phyloP scores from a whole-genome alignment of 176 grass and related monocot genomes.

The Carex cristatella region DNA sequence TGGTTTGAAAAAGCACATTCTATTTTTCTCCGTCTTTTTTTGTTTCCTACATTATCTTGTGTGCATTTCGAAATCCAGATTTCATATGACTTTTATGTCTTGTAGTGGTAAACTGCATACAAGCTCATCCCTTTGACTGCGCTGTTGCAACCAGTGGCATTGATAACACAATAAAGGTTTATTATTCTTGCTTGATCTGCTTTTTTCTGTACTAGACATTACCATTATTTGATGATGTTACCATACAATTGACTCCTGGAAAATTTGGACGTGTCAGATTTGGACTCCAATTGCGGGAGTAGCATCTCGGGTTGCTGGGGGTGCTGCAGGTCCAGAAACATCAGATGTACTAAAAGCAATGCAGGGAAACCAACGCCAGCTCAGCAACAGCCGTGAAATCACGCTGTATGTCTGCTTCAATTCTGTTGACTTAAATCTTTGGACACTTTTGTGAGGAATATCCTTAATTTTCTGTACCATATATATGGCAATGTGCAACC shows the following conservation, averaged over 20 bases:
- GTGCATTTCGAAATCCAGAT: neutral
- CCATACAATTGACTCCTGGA: neutral
- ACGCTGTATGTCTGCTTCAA: constrained; percentile 34
- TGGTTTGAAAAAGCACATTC: neutral
- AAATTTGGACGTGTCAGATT: constrained; percentile 40
- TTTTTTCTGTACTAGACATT: neutral
- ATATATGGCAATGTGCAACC: neutral
- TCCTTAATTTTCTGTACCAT: neutral
- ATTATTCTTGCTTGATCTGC: neutral
- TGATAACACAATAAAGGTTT: constrained; percentile 92
- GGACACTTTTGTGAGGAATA: neutral
- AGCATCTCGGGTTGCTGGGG: constrained; percentile 56
- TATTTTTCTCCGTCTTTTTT: neutral
- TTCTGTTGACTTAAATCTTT: neutral
- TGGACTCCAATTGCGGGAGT: constrained; percentile 76
- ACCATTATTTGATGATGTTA: neutral
- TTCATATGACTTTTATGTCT: constrained; percentile 12
- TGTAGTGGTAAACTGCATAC: constrained; percentile 98
- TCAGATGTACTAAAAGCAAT: constrained; percentile 69
- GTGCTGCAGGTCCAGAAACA: constrained; percentile 43
- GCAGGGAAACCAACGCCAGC: constrained; percentile 76
- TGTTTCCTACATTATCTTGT: neutral
- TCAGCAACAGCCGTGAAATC: constrained; percentile 63
- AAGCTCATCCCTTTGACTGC: constrained; percentile 91
- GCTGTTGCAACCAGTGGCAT: constrained; percentile 91